Percentiles rank a stretch among this genome's conserved stretches.
These are phyloP conservation scores for Paraurostyla sp. DNA, from an alignment of 73 alveolate species.

Conservation along the genomic window DNA sequence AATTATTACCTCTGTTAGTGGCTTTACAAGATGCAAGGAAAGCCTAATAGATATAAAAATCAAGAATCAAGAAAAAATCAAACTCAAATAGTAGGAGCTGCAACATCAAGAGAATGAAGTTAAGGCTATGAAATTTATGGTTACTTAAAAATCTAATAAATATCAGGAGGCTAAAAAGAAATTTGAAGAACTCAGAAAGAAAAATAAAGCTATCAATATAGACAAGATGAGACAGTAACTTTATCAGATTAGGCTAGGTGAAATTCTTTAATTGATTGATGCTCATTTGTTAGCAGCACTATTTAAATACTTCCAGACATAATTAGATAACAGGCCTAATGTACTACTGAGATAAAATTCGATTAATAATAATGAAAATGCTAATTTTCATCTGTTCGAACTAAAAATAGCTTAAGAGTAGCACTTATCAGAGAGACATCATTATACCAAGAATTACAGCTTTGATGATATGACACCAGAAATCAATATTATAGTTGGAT, in stretches of 20 bases:
- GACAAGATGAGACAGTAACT: constrained; percentile 13
- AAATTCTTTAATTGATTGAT: background rate
- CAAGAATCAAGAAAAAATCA: constrained; percentile 22
- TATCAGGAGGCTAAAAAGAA: constrained; percentile 33
- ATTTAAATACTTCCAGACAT: background rate
- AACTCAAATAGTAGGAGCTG: background rate
- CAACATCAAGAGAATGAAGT: constrained; percentile 42
- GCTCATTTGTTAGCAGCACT: background rate
- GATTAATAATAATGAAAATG: background rate
- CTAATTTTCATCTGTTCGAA: background rate
- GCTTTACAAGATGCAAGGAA: constrained; percentile 45
- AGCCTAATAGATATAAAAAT: constrained; percentile 27
- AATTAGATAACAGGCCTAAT: background rate
- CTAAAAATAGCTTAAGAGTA: constrained; percentile 15
- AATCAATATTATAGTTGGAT: background rate
- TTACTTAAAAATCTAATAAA: constrained; percentile 24
- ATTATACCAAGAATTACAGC: background rate
- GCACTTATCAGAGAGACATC: background rate
- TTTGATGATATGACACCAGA: constrained; percentile 52
- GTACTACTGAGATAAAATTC: background rate
- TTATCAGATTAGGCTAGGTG: background rate
- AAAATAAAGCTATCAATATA: constrained; percentile 19
- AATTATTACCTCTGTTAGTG: constrained; percentile 35
- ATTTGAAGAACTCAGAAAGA: constrained; percentile 8
- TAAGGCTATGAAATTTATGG: constrained; percentile 56